Evolutionary conservation across 176 grass and related monocot genomes (phyloP).

Genomic region (Triticum timopheevii): DNA sequence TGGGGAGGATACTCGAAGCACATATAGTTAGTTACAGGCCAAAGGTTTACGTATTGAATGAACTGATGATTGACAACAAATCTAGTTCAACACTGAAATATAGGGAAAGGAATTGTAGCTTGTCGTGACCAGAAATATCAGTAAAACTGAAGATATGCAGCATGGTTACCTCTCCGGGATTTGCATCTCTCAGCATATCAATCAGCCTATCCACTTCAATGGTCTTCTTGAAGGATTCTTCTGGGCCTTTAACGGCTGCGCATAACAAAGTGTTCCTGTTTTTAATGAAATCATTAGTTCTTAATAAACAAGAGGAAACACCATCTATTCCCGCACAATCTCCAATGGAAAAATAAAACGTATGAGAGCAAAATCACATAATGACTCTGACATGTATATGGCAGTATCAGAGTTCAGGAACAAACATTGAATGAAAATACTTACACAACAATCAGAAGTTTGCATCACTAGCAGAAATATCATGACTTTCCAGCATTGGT

Average conservation of each 20-base stretch:
- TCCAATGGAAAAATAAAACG: background rate
- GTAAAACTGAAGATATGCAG: conserved; percentile 5
- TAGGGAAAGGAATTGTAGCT: background rate
- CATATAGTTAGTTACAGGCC: background rate
- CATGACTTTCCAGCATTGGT: background rate
- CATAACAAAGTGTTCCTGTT: conserved; percentile 63
- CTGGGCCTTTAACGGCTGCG: conserved; percentile 53
- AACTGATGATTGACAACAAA: background rate
- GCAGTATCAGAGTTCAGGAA: background rate
- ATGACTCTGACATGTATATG: background rate
- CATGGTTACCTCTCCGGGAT: conserved; percentile 63
- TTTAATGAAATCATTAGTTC: conserved; percentile 25
- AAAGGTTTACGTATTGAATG: background rate
- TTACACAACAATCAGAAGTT: background rate
- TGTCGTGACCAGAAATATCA: background rate
- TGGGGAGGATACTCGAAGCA: background rate
- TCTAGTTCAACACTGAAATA: background rate
- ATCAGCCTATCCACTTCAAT: conserved; percentile 81
- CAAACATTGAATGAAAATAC: background rate
- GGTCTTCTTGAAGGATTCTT: conserved; percentile 80
- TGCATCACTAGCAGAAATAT: background rate
- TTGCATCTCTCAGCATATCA: conserved; percentile 77
- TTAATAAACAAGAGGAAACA: background rate
- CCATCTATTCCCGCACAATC: background rate
- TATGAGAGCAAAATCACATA: background rate